Evolutionary conservation across 108 stramenopile genomes (phyloP), one percentile per base, ranked within the genome.

Genomic region (Skeletonema menzelii): DNA sequence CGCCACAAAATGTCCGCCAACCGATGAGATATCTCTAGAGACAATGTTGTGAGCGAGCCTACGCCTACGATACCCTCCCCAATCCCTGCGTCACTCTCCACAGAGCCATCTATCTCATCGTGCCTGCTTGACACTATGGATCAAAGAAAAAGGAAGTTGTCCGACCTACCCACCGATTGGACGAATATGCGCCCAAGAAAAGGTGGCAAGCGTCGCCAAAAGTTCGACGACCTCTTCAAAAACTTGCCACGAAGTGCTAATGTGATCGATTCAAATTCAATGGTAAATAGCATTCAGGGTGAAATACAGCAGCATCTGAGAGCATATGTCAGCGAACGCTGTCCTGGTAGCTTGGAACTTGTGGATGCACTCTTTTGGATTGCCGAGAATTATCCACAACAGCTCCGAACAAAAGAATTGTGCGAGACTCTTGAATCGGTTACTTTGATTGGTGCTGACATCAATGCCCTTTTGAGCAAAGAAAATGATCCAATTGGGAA

Each of bases 261-360:
- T 55, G 66, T 32, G 8, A 67, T 67, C 14, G 47, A 55, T 49
- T 67, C 66, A 13, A 67, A 67, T 55, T 67, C 66, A 53, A 67
- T 67, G 66, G 66, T 67, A 13, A 30, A 34, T 55, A 27, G 49
- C 28, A 31, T 67, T 12, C 28, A 26, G 17, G 30, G 17, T 30
- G 53, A 28, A 14, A 1, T 26, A 37, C 13, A 35, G 10, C 30
- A 38, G 24, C 67, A 35, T 32, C 31, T 67, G 17, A 56, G 24
- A 57, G 53, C n/a, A 17, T 67, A 57, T 47, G 49, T 67, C 15
- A 55, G 8, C 3, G 55, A 35, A 8, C 56, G 67, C 32, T 67
- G 53, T 27, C 67, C 67, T 34, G 67, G 67, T 11, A 56, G 53
- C 5, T 49, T 27, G 34, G 67, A 67, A 24, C 27, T 67, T 24